phyloP scores from a whole-genome alignment of 2,329 filamentous ascomycete species.

The Cercospora sp. region DNA sequence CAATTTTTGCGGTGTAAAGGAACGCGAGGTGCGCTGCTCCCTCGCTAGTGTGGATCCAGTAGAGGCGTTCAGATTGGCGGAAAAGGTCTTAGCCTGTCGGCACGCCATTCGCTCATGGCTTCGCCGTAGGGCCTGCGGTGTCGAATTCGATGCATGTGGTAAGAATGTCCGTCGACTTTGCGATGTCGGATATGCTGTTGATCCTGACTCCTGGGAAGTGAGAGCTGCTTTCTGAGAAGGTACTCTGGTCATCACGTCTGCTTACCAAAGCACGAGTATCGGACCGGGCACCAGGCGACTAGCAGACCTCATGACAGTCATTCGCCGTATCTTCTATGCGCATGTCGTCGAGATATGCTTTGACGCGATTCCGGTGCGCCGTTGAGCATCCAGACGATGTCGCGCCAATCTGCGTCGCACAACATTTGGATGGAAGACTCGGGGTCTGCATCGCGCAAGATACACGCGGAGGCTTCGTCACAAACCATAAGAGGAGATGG shows the following conservation, averaged over 20 bases:
- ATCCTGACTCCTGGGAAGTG: neutral
- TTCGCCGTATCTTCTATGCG: neutral
- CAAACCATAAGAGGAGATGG: neutral
- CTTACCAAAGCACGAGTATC: neutral
- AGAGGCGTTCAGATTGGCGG: neutral
- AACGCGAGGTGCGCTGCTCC: neutral
- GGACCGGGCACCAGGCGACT: neutral
- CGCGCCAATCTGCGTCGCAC: neutral
- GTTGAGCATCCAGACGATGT: neutral
- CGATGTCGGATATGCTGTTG: neutral
- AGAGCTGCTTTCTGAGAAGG: neutral
- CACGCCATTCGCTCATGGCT: neutral
- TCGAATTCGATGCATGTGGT: neutral
- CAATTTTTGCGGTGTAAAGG: neutral
- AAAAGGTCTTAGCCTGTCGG: neutral
- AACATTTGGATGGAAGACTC: neutral
- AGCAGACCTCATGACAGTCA: neutral
- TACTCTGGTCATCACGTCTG: neutral
- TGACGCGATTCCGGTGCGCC: neutral
- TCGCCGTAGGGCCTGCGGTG: neutral
- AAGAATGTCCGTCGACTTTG: neutral
- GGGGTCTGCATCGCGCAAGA: neutral
- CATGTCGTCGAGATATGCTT: neutral
- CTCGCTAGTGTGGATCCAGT: neutral
- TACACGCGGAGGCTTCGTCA: neutral